Conservation (phyloP, 768 basidiomycete genomes). For the Mycena albidolilacea region DNA sequence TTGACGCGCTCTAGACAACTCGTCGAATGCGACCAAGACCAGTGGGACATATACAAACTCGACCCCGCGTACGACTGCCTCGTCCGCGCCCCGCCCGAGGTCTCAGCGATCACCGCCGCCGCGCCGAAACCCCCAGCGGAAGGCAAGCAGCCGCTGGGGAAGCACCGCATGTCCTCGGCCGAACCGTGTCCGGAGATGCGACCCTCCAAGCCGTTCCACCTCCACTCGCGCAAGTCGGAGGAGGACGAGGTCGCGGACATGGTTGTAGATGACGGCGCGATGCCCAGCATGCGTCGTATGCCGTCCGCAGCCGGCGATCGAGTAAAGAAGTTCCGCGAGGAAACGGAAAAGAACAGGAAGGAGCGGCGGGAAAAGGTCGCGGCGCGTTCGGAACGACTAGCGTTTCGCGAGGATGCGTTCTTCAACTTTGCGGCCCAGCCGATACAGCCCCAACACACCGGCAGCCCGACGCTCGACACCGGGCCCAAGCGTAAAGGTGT, state of each 20-base stretch:
- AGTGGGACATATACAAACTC: constrained; percentile 91
- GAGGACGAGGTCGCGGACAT: constrained; percentile 69
- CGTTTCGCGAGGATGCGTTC: constrained; percentile 29
- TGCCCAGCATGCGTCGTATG: constrained; percentile 29
- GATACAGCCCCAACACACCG: constrained; percentile 38
- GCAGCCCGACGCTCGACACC: constrained; percentile 45
- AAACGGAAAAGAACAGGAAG: constrained; percentile 51
- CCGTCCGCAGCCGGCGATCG: constrained; percentile 42
- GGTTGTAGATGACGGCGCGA: constrained; percentile 57
- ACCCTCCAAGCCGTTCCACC: constrained; percentile 42
- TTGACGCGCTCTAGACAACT: constrained; percentile 55
- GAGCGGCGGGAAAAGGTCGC: constrained; percentile 50
- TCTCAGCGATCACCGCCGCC: constrained; percentile 51
- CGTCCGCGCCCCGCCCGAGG: constrained; percentile 61
- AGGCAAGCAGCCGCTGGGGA: constrained; percentile 44
- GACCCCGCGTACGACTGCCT: constrained; percentile 81
- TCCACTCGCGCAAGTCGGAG: constrained; percentile 42
- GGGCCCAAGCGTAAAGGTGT: constrained; percentile 66
- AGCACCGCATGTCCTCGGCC: constrained; percentile 39
- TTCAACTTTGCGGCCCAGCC: constrained; percentile 41
- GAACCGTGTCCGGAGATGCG: constrained; percentile 43
- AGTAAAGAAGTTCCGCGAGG: constrained; percentile 49
- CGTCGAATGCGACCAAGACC: constrained; percentile 74
- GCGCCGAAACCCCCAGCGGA: constrained; percentile 31
- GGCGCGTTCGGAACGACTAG: constrained; percentile 45